Evolutionary conservation across 805 yeast species (phyloP), one percentile per base, ranked within the genome.

Genomic region (Candida hispaniensis): DNA sequence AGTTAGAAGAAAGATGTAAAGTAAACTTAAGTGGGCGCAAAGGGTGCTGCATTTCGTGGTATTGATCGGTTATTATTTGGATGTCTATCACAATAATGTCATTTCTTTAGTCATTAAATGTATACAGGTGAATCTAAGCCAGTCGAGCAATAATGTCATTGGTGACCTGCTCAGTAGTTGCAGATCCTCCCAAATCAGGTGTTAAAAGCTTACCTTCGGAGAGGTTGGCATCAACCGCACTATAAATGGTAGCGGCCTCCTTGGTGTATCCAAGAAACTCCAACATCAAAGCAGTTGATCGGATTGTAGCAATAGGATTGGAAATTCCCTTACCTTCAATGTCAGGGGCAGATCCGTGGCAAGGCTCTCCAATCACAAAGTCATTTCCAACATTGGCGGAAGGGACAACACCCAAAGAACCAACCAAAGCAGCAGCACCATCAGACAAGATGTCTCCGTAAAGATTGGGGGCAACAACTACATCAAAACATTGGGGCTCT

Each of bases 271-370:
- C 97, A 74, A 91, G 73, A 66, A 91, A 88, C 64, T 91, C 97
- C 60, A 91, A 73, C 94, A 91, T 78, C 57, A 91, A 69, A 39
- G 97, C 98, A 41, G 96, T 77, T 18, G 98, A 91, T 65, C 98
- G 78, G 56, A 91, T 88, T 34, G 98, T 91, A 39, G 98, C 98
- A 52, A 91, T 76, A 46, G 98, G 98, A 71, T 88, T 88, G 35
- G 95, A 72, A 35, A 56, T 55, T 51, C 91, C 91, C 60, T 71
- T 76, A 50, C 98, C 98, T 57, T 86, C 94, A 47, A 91, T 91
- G 59, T 91, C 98, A 39, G 98, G 98, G 38, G 98, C 98, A 39
- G 94, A 81, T 43, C 98, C 98, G 63, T 91, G 98, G 57, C 96
- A 86, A 55, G 98, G 98, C 65, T 91, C 98, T 58, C 98, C 98